Evolutionary conservation across 768 basidiomycete genomes (phyloP).

Genomic region (Boletus rubescentipes): DNA sequence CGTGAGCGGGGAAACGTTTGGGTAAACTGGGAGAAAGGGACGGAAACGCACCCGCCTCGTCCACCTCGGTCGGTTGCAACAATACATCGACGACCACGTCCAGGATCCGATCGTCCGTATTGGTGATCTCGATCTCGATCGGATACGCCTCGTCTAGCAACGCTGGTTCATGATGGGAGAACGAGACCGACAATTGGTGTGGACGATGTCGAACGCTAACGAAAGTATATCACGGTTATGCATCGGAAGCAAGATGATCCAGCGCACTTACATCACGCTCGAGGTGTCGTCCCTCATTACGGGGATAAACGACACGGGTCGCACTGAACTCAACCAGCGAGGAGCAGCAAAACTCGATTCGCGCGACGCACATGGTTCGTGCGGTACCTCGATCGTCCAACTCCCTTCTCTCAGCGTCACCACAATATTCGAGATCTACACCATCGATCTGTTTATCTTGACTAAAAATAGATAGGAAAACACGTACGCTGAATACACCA

Average conservation of each 20-base stretch:
- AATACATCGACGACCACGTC: conserved; percentile 72
- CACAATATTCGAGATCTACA: conserved; percentile 44
- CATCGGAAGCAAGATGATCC: no score
- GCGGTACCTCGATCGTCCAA: conserved; percentile 69
- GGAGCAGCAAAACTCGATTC: conserved; percentile 31
- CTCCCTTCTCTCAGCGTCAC: conserved; percentile 54
- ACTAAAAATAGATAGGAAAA: background rate
- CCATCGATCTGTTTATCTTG: background rate
- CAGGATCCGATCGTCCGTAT: conserved; percentile 67
- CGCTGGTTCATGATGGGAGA: conserved; percentile 66
- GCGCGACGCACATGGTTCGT: conserved; percentile 42
- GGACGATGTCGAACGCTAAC: conserved; percentile 61
- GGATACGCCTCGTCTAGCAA: conserved; percentile 82
- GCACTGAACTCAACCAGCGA: conserved; percentile 59
- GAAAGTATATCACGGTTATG: conserved; percentile 1
- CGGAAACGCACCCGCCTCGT: conserved; percentile 59
- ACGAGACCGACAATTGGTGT: conserved; percentile 52
- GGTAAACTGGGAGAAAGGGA: background rate
- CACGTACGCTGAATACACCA: conserved; percentile 52
- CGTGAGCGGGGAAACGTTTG: background rate
- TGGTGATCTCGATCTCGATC: conserved; percentile 67
- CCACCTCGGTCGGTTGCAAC: conserved; percentile 77
- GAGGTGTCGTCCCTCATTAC: conserved; percentile 47
- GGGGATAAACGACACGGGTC: conserved; percentile 54
- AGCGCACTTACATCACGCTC: conserved; percentile 45